Evolutionary conservation across 2,329 filamentous ascomycete species (phyloP).

Genomic region (Hypoxylon sp.): DNA sequence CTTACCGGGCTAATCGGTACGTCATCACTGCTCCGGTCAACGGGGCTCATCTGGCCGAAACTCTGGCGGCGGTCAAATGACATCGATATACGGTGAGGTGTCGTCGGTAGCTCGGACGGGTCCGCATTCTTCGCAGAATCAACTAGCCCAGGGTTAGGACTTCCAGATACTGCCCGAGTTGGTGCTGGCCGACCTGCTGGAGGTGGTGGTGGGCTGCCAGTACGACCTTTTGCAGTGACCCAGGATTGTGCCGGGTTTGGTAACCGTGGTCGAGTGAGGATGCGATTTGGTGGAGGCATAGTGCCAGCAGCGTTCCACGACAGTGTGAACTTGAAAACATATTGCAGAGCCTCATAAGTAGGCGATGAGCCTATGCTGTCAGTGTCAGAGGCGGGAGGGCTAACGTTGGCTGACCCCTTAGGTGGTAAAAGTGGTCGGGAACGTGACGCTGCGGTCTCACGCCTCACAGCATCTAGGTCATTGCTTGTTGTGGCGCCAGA

Average conservation of each 20-base stretch:
- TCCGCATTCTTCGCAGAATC: conserved; percentile 67
- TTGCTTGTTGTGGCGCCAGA: conserved; percentile 58
- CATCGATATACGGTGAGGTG: conserved; percentile 47
- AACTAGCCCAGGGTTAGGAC: conserved; percentile 62
- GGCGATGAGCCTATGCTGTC: conserved; percentile 71
- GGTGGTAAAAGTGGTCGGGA: conserved; percentile 57
- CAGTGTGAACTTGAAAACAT: conserved; percentile 81
- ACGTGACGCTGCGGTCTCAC: conserved; percentile 65
- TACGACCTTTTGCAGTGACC: conserved; percentile 62
- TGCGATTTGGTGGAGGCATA: conserved; percentile 70
- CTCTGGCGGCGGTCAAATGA: conserved; percentile 46
- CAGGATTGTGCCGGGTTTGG: conserved; percentile 78
- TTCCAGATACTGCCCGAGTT: conserved; percentile 65
- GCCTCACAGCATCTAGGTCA: conserved; percentile 65
- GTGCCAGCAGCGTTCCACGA: conserved; percentile 72
- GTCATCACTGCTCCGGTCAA: conserved; percentile 47
- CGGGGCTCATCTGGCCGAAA: conserved; percentile 43
- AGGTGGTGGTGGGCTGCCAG: conserved; percentile 58
- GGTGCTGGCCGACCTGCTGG: conserved; percentile 59
- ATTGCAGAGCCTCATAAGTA: conserved; percentile 69
- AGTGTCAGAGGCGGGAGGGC: conserved; percentile 62
- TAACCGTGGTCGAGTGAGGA: conserved; percentile 77
- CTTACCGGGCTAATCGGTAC: conserved; percentile 36
- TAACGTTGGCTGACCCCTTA: conserved; percentile 55
- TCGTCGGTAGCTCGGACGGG: conserved; percentile 54